Evolutionary conservation across 331 rosid species (phyloP), one percentile per base, ranked within the genome.

Genomic region (Acacia pycnantha): DNA sequence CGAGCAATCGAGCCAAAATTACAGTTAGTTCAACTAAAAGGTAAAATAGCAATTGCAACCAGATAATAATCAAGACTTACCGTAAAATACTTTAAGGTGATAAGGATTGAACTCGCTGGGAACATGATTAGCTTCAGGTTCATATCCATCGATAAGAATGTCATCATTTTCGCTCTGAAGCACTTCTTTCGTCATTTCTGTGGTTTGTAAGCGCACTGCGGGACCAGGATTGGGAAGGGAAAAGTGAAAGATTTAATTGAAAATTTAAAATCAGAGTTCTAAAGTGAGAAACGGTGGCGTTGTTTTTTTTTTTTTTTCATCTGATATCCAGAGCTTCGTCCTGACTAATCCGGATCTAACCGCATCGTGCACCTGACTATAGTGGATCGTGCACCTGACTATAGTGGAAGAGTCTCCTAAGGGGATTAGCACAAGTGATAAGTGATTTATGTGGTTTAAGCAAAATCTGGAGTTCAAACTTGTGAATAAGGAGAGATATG

Each of bases 1-100:
- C 46, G 40, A 44, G 76, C 37, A 31, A 15, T 46, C 14, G 58
- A 72, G 51, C 59, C 40, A 27, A 46, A 44, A 46, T 44, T 70
- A 70, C n/a, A 44, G 58, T 14, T 12, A 70, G 58, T 5, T 22
- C 2, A 47, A 47, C 11, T 24, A 73, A 50, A 72, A 47, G n/a
- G 74, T 50, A 46, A 19, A 43, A 40, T 41, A 48, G n/a, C 2
- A 27, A 26, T 15, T 56, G 78, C 18, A n/a, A 14, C 2, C 13
- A 14, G 41, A 59, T 9, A 59, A n/a, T 48, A 56, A 31, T 16
- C 6, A 4, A 15, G n/a, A 48, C 29, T 71, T 87, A 90, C 95
- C 90, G 51, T 88, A 92, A 71, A 88, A 90, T 58, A 87, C 31
- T 82, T 88, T 89, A 79, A 89, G 90, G 77, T 85, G 87, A 68